phyloP scores from a whole-genome alignment of 257 asterid genomes.

The Perilla frutescens region DNA sequence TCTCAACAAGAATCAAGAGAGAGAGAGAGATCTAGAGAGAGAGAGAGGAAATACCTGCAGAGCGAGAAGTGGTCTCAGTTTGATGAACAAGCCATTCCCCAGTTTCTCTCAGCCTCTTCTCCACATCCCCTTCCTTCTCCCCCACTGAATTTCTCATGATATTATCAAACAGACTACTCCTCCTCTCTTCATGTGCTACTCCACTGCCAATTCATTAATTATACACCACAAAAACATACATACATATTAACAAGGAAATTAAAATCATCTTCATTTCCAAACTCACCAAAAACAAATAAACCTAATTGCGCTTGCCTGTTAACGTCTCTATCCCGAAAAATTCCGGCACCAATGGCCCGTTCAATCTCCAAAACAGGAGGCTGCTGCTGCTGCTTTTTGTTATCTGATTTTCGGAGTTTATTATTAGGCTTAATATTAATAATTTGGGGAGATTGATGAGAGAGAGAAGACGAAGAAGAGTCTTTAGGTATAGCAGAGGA shows the following conservation, averaged over 20 bases:
- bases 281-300: not conserved
- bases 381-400: constrained; percentile 36
- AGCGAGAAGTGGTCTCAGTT: constrained; percentile 52
- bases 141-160: constrained; percentile 56
- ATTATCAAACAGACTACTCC: constrained; percentile 46
- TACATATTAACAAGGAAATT: too few species aligned
- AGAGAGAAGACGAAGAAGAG: constrained; percentile 34
- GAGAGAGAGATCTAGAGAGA: not conserved
- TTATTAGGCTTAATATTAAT: constrained; percentile 30
- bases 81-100: constrained; percentile 70
- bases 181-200: constrained; percentile 39
- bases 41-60: constrained; percentile 54
- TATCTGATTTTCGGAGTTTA: constrained; percentile 31
- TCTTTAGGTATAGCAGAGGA: constrained; percentile 48
- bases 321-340: constrained; percentile 59
- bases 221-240: not conserved
- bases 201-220: constrained; percentile 38
- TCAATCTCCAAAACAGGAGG: constrained; percentile 74
- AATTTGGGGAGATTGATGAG: constrained; percentile 26
- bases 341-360: constrained; percentile 83
- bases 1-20: not conserved
- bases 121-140: constrained; percentile 62
- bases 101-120: constrained; percentile 75
- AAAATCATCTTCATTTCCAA: not conserved
- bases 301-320: constrained; percentile 46